These are phyloP conservation scores for Ophiostoma sp. DNA, from an alignment of 2,329 filamentous ascomycete genomes.

Conservation along the genomic window DNA sequence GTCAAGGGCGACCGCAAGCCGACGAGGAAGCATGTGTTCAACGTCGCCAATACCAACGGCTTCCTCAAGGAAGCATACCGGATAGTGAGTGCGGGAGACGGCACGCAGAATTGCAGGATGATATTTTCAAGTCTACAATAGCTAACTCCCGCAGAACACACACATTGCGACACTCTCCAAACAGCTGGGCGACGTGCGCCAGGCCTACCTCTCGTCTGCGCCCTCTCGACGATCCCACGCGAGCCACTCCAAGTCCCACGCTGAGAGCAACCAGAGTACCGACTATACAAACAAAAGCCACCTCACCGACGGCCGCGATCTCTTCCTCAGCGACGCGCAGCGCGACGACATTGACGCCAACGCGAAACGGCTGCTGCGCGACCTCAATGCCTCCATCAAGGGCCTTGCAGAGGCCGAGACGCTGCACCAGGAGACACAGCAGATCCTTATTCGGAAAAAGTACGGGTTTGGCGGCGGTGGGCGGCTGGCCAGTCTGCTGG, in stretches of 20 bases:
- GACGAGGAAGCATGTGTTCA: slow-evolving; percentile 35
- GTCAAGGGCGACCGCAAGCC: slow-evolving; percentile 34
- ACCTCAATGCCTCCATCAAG: slow-evolving; percentile 76
- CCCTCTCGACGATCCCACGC: slow-evolving; percentile 55
- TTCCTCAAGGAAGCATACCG: slow-evolving; percentile 92
- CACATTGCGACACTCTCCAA: slow-evolving; percentile 75
- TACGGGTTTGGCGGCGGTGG: slow-evolving; percentile 39
- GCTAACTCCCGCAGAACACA: slow-evolving; percentile 56
- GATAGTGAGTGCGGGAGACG: slow-evolving; percentile 54
- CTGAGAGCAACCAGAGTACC: too few relatives aligned
- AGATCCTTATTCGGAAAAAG: slow-evolving; percentile 66
- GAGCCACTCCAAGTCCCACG: slow-evolving; percentile 39
- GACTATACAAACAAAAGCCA: slow-evolving; percentile 32
- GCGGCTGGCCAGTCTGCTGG: slow-evolving; percentile 31
- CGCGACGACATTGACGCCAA: slow-evolving; percentile 83
- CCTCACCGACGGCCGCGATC: background rate
- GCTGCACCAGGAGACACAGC: slow-evolving; percentile 70
- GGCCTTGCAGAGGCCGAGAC: slow-evolving; percentile 76
- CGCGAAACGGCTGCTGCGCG: slow-evolving; percentile 77
- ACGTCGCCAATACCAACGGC: slow-evolving; percentile 61
- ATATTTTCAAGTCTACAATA: background rate
- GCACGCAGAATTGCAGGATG: background rate
- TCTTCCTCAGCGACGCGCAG: slow-evolving; percentile 66
- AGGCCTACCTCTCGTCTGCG: slow-evolving; percentile 82
- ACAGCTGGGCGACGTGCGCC: slow-evolving; percentile 77